Conservation (phyloP, 176 grass and related monocot species). For the Urochloa ruziziensis region DNA sequence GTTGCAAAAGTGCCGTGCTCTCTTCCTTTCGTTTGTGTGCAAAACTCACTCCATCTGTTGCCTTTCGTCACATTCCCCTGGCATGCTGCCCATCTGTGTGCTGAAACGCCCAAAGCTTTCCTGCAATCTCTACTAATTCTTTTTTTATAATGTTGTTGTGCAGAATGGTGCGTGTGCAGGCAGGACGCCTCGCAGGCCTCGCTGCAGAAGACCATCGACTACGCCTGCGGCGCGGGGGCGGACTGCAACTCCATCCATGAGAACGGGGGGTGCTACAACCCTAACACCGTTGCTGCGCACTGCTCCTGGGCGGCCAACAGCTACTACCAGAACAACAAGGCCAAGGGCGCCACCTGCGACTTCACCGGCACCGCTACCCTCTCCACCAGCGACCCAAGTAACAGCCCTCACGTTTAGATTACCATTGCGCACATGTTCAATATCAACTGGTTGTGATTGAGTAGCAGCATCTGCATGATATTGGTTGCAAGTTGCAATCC, state of each 20-base stretch:
- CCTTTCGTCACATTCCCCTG: slow-evolving; percentile 12
- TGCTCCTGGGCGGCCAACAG: slow-evolving; percentile 95
- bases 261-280: slow-evolving; percentile 74
- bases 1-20: not conserved
- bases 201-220: slow-evolving; percentile 93
- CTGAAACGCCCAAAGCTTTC: not conserved
- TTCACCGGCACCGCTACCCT: slow-evolving; percentile 64
- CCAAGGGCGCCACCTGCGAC: slow-evolving; percentile 62
- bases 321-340: slow-evolving; percentile 83
- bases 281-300: slow-evolving; percentile 65
- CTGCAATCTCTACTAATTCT: not conserved
- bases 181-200: slow-evolving; percentile 45
- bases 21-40: not conserved
- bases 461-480: not conserved
- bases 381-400: slow-evolving; percentile 81
- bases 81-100: not conserved
- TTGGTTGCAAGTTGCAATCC: not conserved
- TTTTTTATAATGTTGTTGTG: not conserved
- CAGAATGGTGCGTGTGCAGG: slow-evolving; percentile 94
- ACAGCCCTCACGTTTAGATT: not conserved
- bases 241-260: slow-evolving; percentile 62
- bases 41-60: not conserved
- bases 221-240: slow-evolving; percentile 85
- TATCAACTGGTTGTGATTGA: not conserved
- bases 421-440: not conserved